Evolutionary conservation across 495 filamentous ascomycete species (phyloP).

Genomic region (Geoglossum glabrum): DNA sequence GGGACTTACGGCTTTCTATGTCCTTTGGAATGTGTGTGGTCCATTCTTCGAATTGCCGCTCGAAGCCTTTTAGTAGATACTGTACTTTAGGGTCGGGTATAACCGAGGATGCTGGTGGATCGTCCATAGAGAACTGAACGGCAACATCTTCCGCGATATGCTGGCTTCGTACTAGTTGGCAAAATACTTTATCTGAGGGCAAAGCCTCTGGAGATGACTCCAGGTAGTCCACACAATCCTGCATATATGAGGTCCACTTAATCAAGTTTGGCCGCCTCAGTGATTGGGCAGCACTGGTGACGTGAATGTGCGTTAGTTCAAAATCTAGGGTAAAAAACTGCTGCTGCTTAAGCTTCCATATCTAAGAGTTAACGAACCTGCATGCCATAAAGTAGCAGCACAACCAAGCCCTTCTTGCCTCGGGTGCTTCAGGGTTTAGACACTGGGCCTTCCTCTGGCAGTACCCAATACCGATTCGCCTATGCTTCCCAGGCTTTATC

Average conservation of each 20-base stretch:
- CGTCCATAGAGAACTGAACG: slow-evolving; percentile 56
- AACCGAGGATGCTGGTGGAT: slow-evolving; percentile 38
- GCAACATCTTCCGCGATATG: slow-evolving; percentile 68
- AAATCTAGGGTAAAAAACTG: neutral
- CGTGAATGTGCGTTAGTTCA: neutral
- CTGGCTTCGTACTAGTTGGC: slow-evolving; percentile 58
- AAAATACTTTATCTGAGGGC: slow-evolving; percentile 49
- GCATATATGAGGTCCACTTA: slow-evolving; percentile 67
- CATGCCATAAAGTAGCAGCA: slow-evolving; percentile 59
- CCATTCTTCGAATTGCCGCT: slow-evolving; percentile 54
- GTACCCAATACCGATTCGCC: slow-evolving; percentile 10
- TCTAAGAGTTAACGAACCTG: slow-evolving; percentile 20
- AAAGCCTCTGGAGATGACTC: slow-evolving; percentile 49
- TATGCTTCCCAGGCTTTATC: slow-evolving; percentile 21
- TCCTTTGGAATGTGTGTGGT: slow-evolving; percentile 30
- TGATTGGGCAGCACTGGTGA: slow-evolving; percentile 50
- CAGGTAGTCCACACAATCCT: slow-evolving; percentile 59
- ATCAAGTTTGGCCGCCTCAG: slow-evolving; percentile 65
- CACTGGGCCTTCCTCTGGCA: slow-evolving; percentile 24
- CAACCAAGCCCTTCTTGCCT: slow-evolving; percentile 61
- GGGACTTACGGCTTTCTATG: slow-evolving; percentile 22
- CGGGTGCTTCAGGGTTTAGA: slow-evolving; percentile 43
- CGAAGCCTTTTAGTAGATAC: slow-evolving; percentile 54
- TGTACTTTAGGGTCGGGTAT: slow-evolving; percentile 56
- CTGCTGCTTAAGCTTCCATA: neutral